Evolutionary conservation across 208 protist genomes (phyloP).

Genomic region (Entamoeba invadens): DNA sequence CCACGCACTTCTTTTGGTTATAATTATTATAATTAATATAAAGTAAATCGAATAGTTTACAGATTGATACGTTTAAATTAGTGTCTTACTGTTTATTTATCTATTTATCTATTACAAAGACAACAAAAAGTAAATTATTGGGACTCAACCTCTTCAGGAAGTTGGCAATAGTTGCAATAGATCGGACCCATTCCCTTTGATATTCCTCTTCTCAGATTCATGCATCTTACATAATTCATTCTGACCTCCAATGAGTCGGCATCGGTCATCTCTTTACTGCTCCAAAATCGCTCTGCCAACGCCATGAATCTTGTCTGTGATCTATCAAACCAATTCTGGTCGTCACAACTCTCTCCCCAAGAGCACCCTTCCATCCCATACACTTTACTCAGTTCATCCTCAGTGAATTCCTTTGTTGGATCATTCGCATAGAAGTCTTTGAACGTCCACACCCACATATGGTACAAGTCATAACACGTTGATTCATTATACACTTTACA

Average conservation of each 20-base stretch:
- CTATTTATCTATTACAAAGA: no score
- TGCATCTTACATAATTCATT: background rate
- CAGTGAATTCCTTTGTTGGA: background rate
- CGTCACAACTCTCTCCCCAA: slow-evolving; percentile 8
- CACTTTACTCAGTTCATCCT: background rate
- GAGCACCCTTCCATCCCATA: background rate
- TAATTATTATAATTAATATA: no score
- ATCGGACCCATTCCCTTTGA: background rate
- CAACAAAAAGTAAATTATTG: no score
- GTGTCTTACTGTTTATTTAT: no score
- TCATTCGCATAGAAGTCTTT: background rate
- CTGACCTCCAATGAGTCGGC: background rate
- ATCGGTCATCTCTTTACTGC: background rate
- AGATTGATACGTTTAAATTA: no score
- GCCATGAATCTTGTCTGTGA: background rate
- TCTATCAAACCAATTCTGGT: background rate
- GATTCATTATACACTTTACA: background rate
- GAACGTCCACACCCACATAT: background rate
- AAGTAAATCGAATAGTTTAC: no score
- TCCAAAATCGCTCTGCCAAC: slow-evolving; percentile 11
- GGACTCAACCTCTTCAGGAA: background rate
- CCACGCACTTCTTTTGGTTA: no score
- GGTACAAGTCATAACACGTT: background rate
- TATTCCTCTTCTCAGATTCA: background rate
- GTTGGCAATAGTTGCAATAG: background rate